A percentile compares a stretch with the other conserved stretches of the same genome.
Conservation (phyloP, 371 early-diverging fungal species). For the Batkoa obscura region DNA sequence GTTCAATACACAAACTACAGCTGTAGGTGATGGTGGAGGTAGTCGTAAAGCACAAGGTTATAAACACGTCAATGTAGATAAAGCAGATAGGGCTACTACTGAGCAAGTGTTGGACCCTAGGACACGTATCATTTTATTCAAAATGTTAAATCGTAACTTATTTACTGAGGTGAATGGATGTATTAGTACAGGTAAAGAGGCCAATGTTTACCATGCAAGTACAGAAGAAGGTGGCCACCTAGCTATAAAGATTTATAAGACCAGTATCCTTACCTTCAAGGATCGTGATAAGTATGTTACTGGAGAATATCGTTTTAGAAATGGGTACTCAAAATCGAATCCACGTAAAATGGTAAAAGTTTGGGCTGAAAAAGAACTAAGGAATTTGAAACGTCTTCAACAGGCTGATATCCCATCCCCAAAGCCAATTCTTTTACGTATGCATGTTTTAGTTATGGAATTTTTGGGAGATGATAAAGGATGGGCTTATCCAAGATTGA, state of each 20-base stretch:
- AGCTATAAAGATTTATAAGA: constrained; percentile 98
- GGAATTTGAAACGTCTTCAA: constrained; percentile 88
- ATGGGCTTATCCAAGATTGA: constrained; percentile 87
- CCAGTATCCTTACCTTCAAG: constrained; percentile 96
- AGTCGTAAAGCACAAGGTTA: constrained; percentile 68
- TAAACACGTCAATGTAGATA: constrained; percentile 49
- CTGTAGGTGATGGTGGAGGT: constrained; percentile 33
- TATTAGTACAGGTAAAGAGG: constrained; percentile 98
- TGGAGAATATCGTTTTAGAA: constrained; percentile 93
- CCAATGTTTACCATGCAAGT: constrained; percentile 92
- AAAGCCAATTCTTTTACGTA: constrained; percentile 76
- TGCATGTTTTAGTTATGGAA: constrained; percentile 96
- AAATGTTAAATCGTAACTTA: constrained; percentile 75
- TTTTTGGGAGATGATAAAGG: constrained; percentile 85
- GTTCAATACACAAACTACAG: constrained; percentile 6
- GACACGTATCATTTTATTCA: constrained; percentile 91
- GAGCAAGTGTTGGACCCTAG: constrained; percentile 97
- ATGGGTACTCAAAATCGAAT: constrained; percentile 89
- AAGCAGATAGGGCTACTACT: constrained; percentile 91
- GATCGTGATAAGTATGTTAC: constrained; percentile 97
- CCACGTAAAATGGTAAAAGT: constrained; percentile 98
- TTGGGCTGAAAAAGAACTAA: constrained; percentile 99
- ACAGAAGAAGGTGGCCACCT: constrained; percentile 67
- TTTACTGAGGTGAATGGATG: constrained; percentile 93
- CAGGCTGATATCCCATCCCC: constrained; percentile 91